phyloP scores from a whole-genome alignment of 208 protist genomes.

The Leishmania amazonensis region DNA sequence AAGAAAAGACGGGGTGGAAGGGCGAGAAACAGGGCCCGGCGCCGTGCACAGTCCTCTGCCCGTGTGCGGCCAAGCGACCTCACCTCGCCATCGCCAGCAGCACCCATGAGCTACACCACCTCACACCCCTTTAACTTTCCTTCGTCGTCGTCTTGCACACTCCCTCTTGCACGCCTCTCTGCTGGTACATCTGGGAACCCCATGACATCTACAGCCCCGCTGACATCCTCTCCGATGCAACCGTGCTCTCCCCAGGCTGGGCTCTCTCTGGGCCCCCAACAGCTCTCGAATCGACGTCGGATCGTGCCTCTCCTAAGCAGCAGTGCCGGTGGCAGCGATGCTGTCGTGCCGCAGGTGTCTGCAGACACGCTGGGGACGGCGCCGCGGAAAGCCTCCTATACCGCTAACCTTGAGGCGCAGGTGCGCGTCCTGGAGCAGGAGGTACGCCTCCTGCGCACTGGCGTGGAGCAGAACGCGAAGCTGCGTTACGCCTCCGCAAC shows the following conservation, averaged over 20 bases:
- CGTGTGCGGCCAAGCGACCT: neutral
- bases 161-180: neutral
- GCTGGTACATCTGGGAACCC: neutral
- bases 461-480: conserved; percentile 19
- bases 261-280: neutral
- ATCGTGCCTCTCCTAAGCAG: conserved; percentile 3
- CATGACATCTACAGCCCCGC: neutral
- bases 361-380: neutral
- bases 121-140: neutral
- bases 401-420: conserved; percentile 53
- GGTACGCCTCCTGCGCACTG: conserved; percentile 47
- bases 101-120: neutral
- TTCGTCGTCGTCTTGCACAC: neutral
- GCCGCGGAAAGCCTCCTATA: conserved; percentile 9
- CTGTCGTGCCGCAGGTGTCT: neutral
- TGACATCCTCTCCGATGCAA: neutral
- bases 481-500: conserved; percentile 2
- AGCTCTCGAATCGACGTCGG: neutral
- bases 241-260: neutral
- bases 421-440: conserved; percentile 64
- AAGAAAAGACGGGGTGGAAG: neutral
- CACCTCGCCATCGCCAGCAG: too few relatives aligned
- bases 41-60: neutral
- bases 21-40: neutral
- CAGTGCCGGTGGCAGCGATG: neutral